These are phyloP conservation scores for Populus hybrid DNA, from an alignment of 441 rosid species.

Conservation along the genomic window DNA sequence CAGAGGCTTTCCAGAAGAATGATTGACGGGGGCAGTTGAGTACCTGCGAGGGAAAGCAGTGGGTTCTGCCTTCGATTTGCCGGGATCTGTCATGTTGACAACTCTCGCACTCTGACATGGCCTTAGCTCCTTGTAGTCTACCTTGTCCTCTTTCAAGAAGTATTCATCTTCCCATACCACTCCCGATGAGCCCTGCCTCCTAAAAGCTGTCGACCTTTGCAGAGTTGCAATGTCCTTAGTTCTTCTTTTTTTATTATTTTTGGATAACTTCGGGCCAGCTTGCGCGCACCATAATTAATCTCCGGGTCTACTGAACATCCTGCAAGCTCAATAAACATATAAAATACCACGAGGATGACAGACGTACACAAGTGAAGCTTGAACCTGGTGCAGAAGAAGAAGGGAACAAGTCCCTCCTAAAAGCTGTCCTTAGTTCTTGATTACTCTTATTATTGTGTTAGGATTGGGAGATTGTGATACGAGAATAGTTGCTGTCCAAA, in stretches of 20 bases:
- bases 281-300: no score
- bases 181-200: slow-evolving; percentile 38
- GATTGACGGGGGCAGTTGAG: slow-evolving; percentile 15
- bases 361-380: no score
- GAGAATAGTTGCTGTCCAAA: neutral
- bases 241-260: no score
- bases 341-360: no score
- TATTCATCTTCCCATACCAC: slow-evolving; percentile 24
- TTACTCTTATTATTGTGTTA: neutral
- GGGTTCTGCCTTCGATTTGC: neutral
- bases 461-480: neutral
- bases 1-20: slow-evolving; percentile 2
- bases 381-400: no score
- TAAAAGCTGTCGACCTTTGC: slow-evolving; percentile 29
- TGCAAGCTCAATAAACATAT: no score
- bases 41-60: slow-evolving; percentile 16
- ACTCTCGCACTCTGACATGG: slow-evolving; percentile 26
- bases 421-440: neutral
- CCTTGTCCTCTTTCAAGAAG: slow-evolving; percentile 11
- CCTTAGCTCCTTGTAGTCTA: slow-evolving; percentile 22
- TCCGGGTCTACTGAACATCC: no score
- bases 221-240: slow-evolving; percentile 35
- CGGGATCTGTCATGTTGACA: slow-evolving; percentile 1
- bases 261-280: no score
- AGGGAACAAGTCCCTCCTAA: no score